Conservation (phyloP, 2,329 filamentous ascomycete species). For the Pyricularia grisea region DNA sequence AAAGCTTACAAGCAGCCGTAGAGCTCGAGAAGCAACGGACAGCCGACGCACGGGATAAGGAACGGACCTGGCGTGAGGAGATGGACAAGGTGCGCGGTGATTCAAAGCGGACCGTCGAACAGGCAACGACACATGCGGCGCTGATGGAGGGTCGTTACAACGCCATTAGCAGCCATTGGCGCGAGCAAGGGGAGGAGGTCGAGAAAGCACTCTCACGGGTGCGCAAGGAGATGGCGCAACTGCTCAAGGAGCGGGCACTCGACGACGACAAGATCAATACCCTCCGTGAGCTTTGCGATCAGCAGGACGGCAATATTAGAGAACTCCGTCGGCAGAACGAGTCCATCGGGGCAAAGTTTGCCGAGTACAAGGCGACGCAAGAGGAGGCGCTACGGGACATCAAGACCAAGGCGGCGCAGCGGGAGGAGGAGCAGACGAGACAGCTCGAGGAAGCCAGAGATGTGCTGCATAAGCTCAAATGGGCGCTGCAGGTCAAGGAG, state of each 20-base stretch:
- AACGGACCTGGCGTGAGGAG: slow-evolving; percentile 52
- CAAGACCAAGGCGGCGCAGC: slow-evolving; percentile 43
- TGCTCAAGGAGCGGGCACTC: slow-evolving; percentile 44
- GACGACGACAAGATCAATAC: slow-evolving; percentile 57
- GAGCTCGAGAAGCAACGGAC: slow-evolving; percentile 56
- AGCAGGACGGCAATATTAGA: slow-evolving; percentile 61
- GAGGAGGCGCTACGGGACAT: slow-evolving; percentile 51
- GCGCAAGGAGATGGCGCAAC: slow-evolving; percentile 39
- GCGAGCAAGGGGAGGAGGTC: slow-evolving; percentile 55
- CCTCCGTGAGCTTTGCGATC: slow-evolving; percentile 60
- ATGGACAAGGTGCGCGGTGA: slow-evolving; percentile 53
- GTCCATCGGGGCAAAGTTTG: slow-evolving; percentile 49
- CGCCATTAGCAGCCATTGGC: slow-evolving; percentile 56
- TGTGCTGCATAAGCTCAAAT: slow-evolving; percentile 59
- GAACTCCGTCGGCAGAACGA: slow-evolving; percentile 52
- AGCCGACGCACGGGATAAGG: slow-evolving; percentile 47
- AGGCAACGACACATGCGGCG: slow-evolving; percentile 53
- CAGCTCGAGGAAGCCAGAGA: slow-evolving; percentile 49
- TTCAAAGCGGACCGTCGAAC: slow-evolving; percentile 53
- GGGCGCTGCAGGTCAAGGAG: slow-evolving; percentile 61
- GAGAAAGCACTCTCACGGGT: slow-evolving; percentile 40
- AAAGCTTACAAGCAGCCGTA: slow-evolving; percentile 54
- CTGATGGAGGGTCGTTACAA: slow-evolving; percentile 65
- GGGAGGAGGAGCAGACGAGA: slow-evolving; percentile 52
- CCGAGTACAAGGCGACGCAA: slow-evolving; percentile 55